These are phyloP conservation scores for Petunia hybrid DNA, from an alignment of 305 asterid species.

Conservation along the genomic window DNA sequence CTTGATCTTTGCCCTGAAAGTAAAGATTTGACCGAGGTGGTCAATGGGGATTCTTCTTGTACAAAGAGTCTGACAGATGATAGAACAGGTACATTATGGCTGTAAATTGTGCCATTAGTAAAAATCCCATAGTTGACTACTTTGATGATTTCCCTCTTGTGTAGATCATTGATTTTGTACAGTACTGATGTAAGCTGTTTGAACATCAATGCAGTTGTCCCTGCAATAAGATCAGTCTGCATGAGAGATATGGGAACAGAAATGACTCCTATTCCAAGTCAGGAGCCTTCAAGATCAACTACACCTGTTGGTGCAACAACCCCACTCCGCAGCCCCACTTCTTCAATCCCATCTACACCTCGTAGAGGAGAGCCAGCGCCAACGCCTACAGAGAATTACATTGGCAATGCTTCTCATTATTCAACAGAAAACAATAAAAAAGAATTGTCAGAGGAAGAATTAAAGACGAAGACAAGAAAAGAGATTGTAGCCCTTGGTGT, in stretches of 20 bases:
- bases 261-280: conserved; percentile 98
- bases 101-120: conserved; percentile 7
- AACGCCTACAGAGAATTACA: conserved; percentile 54
- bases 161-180: conserved; percentile 8
- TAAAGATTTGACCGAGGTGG: conserved; percentile 68
- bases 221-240: conserved; percentile 84
- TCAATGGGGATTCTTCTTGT: conserved; percentile 48
- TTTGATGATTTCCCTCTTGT: background rate
- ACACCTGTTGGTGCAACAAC: conserved; percentile 86
- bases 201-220: conserved; percentile 43
- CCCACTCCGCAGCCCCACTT: conserved; percentile 88
- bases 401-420: conserved; percentile 39
- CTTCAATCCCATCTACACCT: conserved; percentile 92
- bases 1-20: conserved; percentile 66
- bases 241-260: conserved; percentile 99
- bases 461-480: conserved; percentile 77
- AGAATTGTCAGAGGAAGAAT: conserved; percentile 79
- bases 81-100: conserved; percentile 61
- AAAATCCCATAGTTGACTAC: background rate
- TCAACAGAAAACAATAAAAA: conserved; percentile 52
- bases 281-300: conserved; percentile 90
- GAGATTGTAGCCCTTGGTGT: conserved; percentile 95
- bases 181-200: background rate
- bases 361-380: conserved; percentile 82
- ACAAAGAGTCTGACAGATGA: conserved; percentile 65